These are phyloP conservation scores for Cladosporium sp. DNA, from an alignment of 2,329 filamentous ascomycete genomes.

Conservation along the genomic window DNA sequence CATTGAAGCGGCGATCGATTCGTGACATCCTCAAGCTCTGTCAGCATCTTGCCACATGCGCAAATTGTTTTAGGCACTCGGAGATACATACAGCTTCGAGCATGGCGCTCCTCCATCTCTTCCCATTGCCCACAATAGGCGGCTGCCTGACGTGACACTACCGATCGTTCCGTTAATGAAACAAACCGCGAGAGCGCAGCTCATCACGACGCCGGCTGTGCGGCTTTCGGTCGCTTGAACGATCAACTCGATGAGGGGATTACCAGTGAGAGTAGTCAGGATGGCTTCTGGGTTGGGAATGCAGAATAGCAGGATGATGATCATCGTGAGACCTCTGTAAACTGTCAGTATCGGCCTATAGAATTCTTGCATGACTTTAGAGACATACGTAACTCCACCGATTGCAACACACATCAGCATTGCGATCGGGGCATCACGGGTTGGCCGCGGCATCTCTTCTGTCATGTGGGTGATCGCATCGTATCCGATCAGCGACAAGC, in stretches of 20 bases:
- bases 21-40: conserved; percentile 15
- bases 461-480: conserved; percentile 7
- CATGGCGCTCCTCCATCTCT: conserved; percentile 33
- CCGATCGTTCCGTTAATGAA: conserved; percentile 35
- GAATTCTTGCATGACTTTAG: neutral
- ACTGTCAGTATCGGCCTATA: neutral
- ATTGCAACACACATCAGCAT: conserved; percentile 12
- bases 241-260: conserved; percentile 34
- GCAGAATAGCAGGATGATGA: conserved; percentile 34
- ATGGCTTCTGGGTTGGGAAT: conserved; percentile 32
- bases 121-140: conserved; percentile 37
- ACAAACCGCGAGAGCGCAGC: conserved; percentile 31
- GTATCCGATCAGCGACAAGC: conserved; percentile 3
- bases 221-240: conserved; percentile 30
- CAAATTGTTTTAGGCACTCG: neutral
- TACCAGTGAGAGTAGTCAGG: conserved; percentile 28
- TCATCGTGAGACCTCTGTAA: conserved; percentile 18
- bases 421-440: conserved; percentile 4
- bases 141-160: conserved; percentile 38
- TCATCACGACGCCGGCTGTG: conserved; percentile 40
- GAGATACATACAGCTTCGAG: neutral
- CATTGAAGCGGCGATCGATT: conserved; percentile 1
- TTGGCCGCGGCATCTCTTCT: conserved; percentile 12
- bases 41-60: neutral
- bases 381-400: conserved; percentile 8